Evolutionary conservation across 768 basidiomycete species (phyloP).

Genomic region (Phanerochaete carnosa): DNA sequence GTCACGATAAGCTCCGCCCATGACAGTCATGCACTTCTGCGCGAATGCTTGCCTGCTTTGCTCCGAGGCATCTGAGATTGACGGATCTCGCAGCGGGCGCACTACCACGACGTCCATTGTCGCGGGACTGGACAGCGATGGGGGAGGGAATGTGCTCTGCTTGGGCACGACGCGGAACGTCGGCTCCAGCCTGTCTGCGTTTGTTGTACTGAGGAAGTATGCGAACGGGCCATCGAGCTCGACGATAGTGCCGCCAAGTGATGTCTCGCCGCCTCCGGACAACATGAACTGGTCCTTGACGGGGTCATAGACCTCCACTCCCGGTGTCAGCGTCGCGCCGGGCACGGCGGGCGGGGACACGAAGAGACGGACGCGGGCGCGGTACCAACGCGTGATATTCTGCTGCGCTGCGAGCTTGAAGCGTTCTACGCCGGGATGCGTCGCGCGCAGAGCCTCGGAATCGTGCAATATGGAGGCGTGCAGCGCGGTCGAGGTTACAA

Average conservation of each 20-base stretch:
- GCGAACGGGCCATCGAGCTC: conserved; percentile 73
- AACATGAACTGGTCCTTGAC: conserved; percentile 37
- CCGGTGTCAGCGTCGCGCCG: conserved; percentile 19
- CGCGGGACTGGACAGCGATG: conserved; percentile 20
- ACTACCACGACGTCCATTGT: conserved; percentile 73
- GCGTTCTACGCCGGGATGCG: conserved; percentile 75
- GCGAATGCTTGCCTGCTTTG: conserved; percentile 48
- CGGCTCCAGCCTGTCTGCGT: conserved; percentile 85
- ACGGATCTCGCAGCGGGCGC: conserved; percentile 65
- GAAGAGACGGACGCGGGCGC: conserved; percentile 50
- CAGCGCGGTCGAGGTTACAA: conserved; percentile 83
- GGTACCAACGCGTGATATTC: conserved; percentile 74
- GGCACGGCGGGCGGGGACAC: conserved; percentile 32
- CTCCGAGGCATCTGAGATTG: conserved; percentile 36
- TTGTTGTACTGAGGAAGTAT: conserved; percentile 81
- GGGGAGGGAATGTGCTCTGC: conserved; percentile 28
- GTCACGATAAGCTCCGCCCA: conserved; percentile 72
- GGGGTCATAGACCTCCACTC: conserved; percentile 42
- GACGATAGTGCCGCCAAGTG: conserved; percentile 16
- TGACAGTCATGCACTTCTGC: conserved; percentile 46
- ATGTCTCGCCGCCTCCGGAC: conserved; percentile 43
- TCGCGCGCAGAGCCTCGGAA: conserved; percentile 69
- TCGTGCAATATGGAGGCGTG: conserved; percentile 84
- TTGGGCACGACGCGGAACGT: conserved; percentile 73
- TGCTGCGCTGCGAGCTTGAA: conserved; percentile 83